phyloP scores from a whole-genome alignment of 2,329 filamentous ascomycete genomes.

The Sporothrix variecibatus region DNA sequence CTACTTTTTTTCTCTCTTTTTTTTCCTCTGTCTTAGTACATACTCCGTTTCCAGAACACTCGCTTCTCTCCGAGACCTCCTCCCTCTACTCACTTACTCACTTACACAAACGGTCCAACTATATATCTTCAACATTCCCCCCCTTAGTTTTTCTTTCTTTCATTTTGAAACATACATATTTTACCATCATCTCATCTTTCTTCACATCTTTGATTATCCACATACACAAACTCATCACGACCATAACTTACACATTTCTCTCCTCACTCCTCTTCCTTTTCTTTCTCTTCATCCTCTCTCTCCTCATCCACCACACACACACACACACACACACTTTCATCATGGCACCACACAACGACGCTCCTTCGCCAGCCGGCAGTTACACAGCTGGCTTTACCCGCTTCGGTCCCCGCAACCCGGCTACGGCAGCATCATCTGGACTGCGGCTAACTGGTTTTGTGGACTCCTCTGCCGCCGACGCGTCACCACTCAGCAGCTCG shows the following conservation, averaged over 20 bases:
- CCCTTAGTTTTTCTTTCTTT: neutral
- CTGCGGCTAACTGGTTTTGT: conserved; percentile 37
- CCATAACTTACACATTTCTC: neutral
- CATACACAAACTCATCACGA: neutral
- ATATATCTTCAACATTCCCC: conserved; percentile 23
- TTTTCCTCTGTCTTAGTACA: neutral
- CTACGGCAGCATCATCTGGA: conserved; percentile 36
- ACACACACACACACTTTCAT: conserved; percentile 11
- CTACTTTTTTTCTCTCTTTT: neutral
- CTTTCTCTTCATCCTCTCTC: neutral
- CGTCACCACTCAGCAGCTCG: conserved; percentile 47
- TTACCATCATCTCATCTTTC: neutral
- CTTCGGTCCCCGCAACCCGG: conserved; percentile 37
- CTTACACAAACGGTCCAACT: neutral
- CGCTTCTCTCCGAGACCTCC: neutral
- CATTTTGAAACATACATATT: neutral
- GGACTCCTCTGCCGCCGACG: conserved; percentile 35
- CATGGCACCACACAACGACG: conserved; percentile 53
- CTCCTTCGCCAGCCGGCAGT: conserved; percentile 49
- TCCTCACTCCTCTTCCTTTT: neutral
- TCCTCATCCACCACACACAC: neutral
- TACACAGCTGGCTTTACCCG: conserved; percentile 47
- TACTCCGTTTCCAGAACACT: neutral
- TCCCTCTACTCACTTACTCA: neutral
- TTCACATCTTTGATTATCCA: neutral